Evolutionary conservation across 768 basidiomycete species (phyloP).

Genomic region (Xerocomellus chrysenteron): DNA sequence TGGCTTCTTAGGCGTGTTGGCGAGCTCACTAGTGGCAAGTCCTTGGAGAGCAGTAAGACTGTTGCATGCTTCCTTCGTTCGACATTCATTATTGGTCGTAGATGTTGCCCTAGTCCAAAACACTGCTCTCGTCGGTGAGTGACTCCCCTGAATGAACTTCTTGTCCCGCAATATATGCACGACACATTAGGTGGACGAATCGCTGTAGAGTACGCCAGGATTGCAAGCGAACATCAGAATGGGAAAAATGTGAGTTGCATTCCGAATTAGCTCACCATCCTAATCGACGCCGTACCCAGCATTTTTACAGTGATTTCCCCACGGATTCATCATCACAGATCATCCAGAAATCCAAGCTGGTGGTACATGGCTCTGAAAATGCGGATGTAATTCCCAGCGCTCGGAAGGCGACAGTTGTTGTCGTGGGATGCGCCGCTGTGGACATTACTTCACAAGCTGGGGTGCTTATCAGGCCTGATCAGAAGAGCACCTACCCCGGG

Average conservation of each 20-base stretch:
- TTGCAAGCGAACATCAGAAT: constrained; percentile 32
- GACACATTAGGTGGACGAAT: constrained; percentile 66
- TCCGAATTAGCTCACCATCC: neutral
- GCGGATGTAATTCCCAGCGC: constrained; percentile 4
- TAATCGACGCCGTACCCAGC: constrained; percentile 10
- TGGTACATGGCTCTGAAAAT: neutral
- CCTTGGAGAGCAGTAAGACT: constrained; percentile 65
- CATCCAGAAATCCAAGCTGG: neutral
- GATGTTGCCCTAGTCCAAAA: constrained; percentile 91
- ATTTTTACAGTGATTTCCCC: constrained; percentile 4
- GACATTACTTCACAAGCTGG: constrained; percentile 71
- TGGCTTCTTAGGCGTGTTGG: constrained; percentile 86
- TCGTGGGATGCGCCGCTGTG: constrained; percentile 86
- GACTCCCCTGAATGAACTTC: neutral
- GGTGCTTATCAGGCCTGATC: constrained; percentile 33
- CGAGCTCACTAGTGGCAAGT: constrained; percentile 75
- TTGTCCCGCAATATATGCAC: neutral
- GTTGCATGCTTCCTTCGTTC: neutral
- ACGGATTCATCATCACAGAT: neutral
- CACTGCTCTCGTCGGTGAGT: constrained; percentile 77
- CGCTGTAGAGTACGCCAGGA: constrained; percentile 68
- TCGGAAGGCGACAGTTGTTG: constrained; percentile 50
- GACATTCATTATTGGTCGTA: constrained; percentile 23
- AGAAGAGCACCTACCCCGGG: constrained; percentile 80
- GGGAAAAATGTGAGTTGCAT: constrained; percentile 18